Conservation (phyloP, 352 stramenopile genomes). For the Globisporangium orthogonon region DNA sequence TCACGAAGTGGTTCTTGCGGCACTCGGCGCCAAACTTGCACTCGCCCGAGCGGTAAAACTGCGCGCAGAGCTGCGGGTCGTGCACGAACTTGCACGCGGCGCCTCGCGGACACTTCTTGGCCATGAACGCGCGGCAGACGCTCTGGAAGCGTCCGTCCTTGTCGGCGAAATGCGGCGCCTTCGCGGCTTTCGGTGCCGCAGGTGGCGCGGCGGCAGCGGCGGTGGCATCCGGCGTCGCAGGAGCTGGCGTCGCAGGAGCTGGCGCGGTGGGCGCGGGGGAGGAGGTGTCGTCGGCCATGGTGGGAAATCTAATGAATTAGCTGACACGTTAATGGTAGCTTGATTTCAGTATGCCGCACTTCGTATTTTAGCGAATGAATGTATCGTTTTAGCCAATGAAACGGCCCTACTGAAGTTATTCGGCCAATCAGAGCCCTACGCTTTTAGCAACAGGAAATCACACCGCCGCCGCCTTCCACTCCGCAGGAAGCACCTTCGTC, state of each 20-base stretch:
- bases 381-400: too few species aligned
- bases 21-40: slow-evolving; percentile 58
- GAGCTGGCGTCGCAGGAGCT: neutral
- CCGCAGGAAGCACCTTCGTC: too few species aligned
- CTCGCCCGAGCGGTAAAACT: slow-evolving; percentile 37
- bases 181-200: slow-evolving; percentile 4
- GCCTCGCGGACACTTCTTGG: slow-evolving; percentile 22
- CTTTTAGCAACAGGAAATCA: too few species aligned
- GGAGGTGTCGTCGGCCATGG: slow-evolving; percentile 2
- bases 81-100: slow-evolving; percentile 41
- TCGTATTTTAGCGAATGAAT: too few species aligned
- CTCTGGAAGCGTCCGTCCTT: slow-evolving; percentile 48
- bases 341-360: too few species aligned
- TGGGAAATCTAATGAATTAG: neutral
- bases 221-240: neutral
- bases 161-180: slow-evolving; percentile 37
- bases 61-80: slow-evolving; percentile 38
- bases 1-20: slow-evolving; percentile 53
- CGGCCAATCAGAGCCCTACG: too few species aligned
- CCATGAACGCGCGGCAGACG: slow-evolving; percentile 57
- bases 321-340: too few species aligned
- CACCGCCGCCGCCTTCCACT: too few species aligned
- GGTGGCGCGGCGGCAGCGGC: neutral
- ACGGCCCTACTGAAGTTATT: too few species aligned
- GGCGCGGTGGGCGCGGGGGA: neutral